These are phyloP conservation scores for Wickerhamiella kurtzmanii DNA, from an alignment of 805 yeast genomes.

Conservation along the genomic window DNA sequence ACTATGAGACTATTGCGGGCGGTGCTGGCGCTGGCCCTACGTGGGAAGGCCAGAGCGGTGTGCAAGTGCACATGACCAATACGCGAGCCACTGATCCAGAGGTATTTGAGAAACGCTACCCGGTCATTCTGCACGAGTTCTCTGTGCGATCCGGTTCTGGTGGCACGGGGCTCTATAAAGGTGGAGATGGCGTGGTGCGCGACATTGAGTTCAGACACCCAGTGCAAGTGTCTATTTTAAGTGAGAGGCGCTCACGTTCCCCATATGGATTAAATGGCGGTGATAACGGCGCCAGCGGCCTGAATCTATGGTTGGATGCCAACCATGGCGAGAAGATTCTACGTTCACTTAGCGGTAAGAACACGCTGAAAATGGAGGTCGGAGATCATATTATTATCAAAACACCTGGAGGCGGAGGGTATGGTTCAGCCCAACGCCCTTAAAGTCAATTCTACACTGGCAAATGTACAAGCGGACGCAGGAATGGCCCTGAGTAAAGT, in stretches of 20 bases:
- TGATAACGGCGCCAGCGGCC: slow-evolving; percentile 56
- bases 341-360: slow-evolving; percentile 51
- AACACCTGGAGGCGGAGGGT: slow-evolving; percentile 87
- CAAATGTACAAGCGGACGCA: slow-evolving; percentile 68
- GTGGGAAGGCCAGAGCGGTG: slow-evolving; percentile 81
- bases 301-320: slow-evolving; percentile 33
- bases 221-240: slow-evolving; percentile 63
- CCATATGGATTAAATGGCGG: slow-evolving; percentile 89
- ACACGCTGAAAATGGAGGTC: slow-evolving; percentile 38
- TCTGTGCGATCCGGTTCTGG: slow-evolving; percentile 63
- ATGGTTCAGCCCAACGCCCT: slow-evolving; percentile 38
- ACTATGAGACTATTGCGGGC: slow-evolving; percentile 90
- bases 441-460: slow-evolving; percentile 57
- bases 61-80: slow-evolving; percentile 88
- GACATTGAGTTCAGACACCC: slow-evolving; percentile 69
- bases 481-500: slow-evolving; percentile 49
- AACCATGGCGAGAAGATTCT: slow-evolving; percentile 21
- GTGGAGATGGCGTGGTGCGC: slow-evolving; percentile 80
- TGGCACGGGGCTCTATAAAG: slow-evolving; percentile 56
- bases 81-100: slow-evolving; percentile 89
- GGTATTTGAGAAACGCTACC: slow-evolving; percentile 76
- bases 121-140: slow-evolving; percentile 62
- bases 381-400: slow-evolving; percentile 57
- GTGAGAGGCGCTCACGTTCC: slow-evolving; percentile 71
- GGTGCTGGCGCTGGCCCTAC: slow-evolving; percentile 87